A percentile compares a stretch with the other conserved stretches of the same genome.
Conservation (phyloP, 768 basidiomycete genomes). For the Peribolospora baueri region DNA sequence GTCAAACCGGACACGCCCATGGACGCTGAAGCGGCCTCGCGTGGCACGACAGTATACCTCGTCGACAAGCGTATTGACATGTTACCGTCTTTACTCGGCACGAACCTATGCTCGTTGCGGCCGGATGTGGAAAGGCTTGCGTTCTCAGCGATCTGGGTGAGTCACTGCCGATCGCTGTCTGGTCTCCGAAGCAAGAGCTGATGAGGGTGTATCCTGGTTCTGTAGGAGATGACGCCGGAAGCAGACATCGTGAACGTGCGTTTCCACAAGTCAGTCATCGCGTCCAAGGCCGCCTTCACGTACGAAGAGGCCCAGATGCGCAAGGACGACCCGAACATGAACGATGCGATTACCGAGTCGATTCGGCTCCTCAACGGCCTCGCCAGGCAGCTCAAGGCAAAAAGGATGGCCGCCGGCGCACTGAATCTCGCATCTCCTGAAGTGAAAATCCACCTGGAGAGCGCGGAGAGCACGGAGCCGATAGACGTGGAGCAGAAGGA, state of each 20-base stretch:
- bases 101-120: constrained; percentile 78
- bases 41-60: constrained; percentile 91
- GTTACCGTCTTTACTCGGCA: constrained; percentile 78
- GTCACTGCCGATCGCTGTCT: constrained; percentile 8
- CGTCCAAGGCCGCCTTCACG: constrained; percentile 85
- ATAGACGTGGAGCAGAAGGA: constrained; percentile 95
- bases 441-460: constrained; percentile 87
- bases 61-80: constrained; percentile 98
- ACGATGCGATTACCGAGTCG: constrained; percentile 58
- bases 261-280: constrained; percentile 89
- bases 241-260: constrained; percentile 73
- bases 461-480: constrained; percentile 60
- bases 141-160: constrained; percentile 86
- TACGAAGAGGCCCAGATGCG: constrained; percentile 87
- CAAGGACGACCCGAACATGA: constrained; percentile 65
- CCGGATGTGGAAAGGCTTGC: constrained; percentile 83
- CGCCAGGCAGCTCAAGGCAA: constrained; percentile 58
- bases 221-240: constrained; percentile 63
- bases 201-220: constrained; percentile 3
- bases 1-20: constrained; percentile 80
- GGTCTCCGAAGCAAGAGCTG: not conserved
- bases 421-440: constrained; percentile 94
- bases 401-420: constrained; percentile 84
- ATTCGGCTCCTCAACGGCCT: constrained; percentile 72
- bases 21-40: constrained; percentile 83